phyloP scores from a whole-genome alignment of 768 basidiomycete species.

The Boletus vinaceobasis region DNA sequence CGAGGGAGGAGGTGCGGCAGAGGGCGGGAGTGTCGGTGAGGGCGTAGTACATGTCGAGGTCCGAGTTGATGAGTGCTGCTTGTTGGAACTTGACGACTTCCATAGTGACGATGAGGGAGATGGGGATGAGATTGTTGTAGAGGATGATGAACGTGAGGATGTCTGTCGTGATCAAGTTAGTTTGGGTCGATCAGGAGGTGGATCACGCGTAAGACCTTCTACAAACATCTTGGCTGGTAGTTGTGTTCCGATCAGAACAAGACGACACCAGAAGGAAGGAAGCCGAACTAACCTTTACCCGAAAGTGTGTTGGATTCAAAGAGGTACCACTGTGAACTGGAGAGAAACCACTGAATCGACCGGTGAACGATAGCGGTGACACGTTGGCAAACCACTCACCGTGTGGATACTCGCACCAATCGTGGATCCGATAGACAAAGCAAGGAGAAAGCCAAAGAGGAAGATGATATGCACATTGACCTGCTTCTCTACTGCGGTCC shows the following conservation, averaged over 20 bases:
- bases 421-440: constrained; percentile 85
- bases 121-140: constrained; percentile 98
- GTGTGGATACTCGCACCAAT: constrained; percentile 88
- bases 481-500: constrained; percentile 92
- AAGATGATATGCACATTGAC: constrained; percentile 97
- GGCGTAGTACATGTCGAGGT: constrained; percentile 97
- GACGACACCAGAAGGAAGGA: not conserved
- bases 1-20: constrained; percentile 96
- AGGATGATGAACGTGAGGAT: constrained; percentile 98
- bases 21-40: constrained; percentile 94
- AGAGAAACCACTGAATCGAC: constrained; percentile 71
- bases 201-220: constrained; percentile 54
- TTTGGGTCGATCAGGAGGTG: not conserved
- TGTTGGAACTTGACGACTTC: constrained; percentile 99
- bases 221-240: constrained; percentile 68
- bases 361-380: not conserved
- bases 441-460: constrained; percentile 83
- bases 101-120: constrained; percentile 99
- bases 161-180: constrained; percentile 46
- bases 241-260: not conserved
- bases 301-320: constrained; percentile 56
- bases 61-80: constrained; percentile 94
- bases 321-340: constrained; percentile 88
- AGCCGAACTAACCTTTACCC: constrained; percentile 53
- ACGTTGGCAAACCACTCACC: constrained; percentile 35